phyloP scores from a whole-genome alignment of 768 basidiomycete species.

The Candolleomyces eurysporus region DNA sequence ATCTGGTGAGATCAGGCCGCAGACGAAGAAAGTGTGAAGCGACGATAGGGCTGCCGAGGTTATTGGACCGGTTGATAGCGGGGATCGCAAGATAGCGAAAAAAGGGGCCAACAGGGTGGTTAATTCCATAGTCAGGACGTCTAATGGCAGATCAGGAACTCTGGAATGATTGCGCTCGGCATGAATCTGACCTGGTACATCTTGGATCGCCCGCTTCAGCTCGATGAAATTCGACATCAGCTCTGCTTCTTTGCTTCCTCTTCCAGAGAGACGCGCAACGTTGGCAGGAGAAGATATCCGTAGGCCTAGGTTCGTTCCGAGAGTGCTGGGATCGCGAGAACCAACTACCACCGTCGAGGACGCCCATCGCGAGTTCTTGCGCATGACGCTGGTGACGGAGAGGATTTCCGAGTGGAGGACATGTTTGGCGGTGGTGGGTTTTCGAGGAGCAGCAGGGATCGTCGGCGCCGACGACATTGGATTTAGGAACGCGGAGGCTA shows the following conservation, averaged over 20 bases:
- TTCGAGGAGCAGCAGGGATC: conserved; percentile 22
- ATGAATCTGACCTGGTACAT: conserved; percentile 54
- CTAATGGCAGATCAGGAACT: conserved; percentile 31
- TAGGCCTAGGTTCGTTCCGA: conserved; percentile 75
- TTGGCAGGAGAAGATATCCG: conserved; percentile 55
- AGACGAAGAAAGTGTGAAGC: conserved; percentile 85
- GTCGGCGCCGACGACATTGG: conserved; percentile 20
- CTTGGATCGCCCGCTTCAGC: conserved; percentile 71
- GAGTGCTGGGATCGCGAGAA: conserved; percentile 60
- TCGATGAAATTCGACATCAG: conserved; percentile 90
- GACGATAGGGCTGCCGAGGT: conserved; percentile 91
- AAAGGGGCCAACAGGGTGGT: conserved; percentile 78
- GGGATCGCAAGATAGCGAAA: conserved; percentile 89
- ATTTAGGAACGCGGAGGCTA: conserved; percentile 13
- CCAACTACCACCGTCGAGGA: conserved; percentile 63
- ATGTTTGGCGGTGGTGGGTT: conserved; percentile 62
- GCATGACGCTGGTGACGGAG: conserved; percentile 90
- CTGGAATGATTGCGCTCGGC: not conserved
- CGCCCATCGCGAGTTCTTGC: conserved; percentile 97
- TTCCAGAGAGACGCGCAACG: conserved; percentile 41
- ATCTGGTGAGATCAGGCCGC: conserved; percentile 61
- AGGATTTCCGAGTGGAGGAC: conserved; percentile 88
- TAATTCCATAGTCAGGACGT: conserved; percentile 56
- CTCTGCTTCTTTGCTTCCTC: conserved; percentile 70
- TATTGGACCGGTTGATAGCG: conserved; percentile 94